Base-by-base conservation (phyloP, 129 eudicot species). In the Saussurea involucrata region DNA sequence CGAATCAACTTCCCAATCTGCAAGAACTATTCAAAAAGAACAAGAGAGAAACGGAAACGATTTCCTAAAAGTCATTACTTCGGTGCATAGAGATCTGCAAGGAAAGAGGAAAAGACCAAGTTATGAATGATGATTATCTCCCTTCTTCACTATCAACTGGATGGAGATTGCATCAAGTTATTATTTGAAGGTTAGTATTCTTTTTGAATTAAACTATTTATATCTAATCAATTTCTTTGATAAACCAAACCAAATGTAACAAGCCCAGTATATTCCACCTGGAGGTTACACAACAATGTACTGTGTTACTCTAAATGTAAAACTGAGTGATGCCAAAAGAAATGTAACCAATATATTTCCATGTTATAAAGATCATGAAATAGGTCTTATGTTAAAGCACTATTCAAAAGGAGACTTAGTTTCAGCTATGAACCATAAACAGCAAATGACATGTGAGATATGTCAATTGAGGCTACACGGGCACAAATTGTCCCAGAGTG, bases 21-120 rank as follows among this genome's bases (percentile, higher is more conserved):
- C 87, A 27, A 63, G 25, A 60, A 71, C 5, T 6, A 84, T 84
- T 66, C 66, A 75, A 61, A 73, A 75, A 66, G 81, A 80, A 36
- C 83, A 83, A 64, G 58, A 77, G 63, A 80, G 68, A 57, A 68
- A 68, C 10, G 81, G 81, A 68, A 77, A 77, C 32, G 75, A 77
- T 68, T 68, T 77, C 61, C 44, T 68, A 0, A 69, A 69, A 77
- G 81, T 77, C 18, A 53, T 34, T 68, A 77, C 75, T 31, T 68
- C 61, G 5, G 69, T 77, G 60, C 81, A 77, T 4, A 77, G 69
- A 57, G 76, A 77, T 68, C 40, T 46, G 24, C 42, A 32, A 29
- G 69, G 81, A 69, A 77, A 77, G 69, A 77, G 81, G 57, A 77
- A 77, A 69, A 68, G 69, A 68, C 37, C 40, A 57, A 57, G 75